A percentile compares a stretch with the other conserved stretches of the same genome.
Evolutionary conservation across 164 flowering plant species (phyloP).

Genomic region (Piper longum): DNA sequence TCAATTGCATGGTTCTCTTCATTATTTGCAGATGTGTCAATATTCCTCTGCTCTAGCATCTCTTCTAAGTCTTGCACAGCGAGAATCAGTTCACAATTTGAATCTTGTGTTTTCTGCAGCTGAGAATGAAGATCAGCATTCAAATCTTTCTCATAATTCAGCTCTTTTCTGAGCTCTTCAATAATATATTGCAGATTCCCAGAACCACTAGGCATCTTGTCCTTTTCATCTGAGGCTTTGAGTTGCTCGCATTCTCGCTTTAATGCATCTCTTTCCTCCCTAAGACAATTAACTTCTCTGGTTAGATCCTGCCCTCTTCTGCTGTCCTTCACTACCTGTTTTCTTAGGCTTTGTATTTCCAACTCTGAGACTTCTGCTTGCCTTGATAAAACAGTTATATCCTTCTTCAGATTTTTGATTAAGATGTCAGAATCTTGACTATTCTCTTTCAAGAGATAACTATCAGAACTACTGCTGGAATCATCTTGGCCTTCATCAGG

Average conservation of each 20-base stretch:
- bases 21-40: slow-evolving; percentile 29
- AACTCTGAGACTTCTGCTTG: slow-evolving; percentile 64
- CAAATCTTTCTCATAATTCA: slow-evolving; percentile 58
- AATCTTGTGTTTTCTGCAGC: slow-evolving; percentile 80
- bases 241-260: slow-evolving; percentile 55
- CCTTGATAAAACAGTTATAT: slow-evolving; percentile 42
- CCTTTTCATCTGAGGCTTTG: slow-evolving; percentile 22
- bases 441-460: slow-evolving; percentile 13
- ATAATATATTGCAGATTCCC: slow-evolving; percentile 39
- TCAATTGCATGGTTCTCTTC: slow-evolving; percentile 57
- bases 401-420: slow-evolving; percentile 47
- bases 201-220: slow-evolving; percentile 26
- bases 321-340: slow-evolving; percentile 82
- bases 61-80: slow-evolving; percentile 78
- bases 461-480: slow-evolving; percentile 24
- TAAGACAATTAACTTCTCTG: slow-evolving; percentile 47
- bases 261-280: slow-evolving; percentile 61
- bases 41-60: slow-evolving; percentile 48
- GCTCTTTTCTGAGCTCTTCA: slow-evolving; percentile 68
- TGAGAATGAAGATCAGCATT: slow-evolving; percentile 65
- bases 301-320: slow-evolving; percentile 65
- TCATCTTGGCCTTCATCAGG: slow-evolving; percentile 41
- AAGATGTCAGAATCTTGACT: slow-evolving; percentile 26
- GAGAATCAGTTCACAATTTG: slow-evolving; percentile 73
- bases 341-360: slow-evolving; percentile 78